Evolutionary conservation across 176 grass and related monocot genomes (phyloP).

Genomic region (Olyra latifolia): DNA sequence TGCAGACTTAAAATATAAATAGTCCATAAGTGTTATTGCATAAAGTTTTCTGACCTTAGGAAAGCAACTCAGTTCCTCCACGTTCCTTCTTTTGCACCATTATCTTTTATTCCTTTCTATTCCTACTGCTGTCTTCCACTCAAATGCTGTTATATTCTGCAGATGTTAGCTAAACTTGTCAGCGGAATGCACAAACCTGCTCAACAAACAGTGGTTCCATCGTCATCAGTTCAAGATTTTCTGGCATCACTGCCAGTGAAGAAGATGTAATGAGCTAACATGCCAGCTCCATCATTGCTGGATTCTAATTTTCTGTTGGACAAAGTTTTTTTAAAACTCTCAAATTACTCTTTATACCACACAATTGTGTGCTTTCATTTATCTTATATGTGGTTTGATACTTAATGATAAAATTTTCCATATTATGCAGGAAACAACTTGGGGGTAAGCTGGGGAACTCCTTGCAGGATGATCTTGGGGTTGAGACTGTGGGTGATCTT

Average conservation of each 20-base stretch:
- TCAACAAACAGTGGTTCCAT: conserved; percentile 89
- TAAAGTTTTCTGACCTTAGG: neutral
- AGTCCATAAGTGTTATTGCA: neutral
- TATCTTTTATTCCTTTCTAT: conserved; percentile 27
- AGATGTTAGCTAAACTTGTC: conserved; percentile 97
- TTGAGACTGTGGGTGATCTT: conserved; percentile 80
- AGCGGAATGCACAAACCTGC: conserved; percentile 97
- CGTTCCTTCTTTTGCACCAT: neutral
- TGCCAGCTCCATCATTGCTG: conserved; percentile 6
- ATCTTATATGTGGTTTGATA: conserved; percentile 6
- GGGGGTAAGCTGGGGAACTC: conserved; percentile 96
- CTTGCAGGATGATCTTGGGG: conserved; percentile 75
- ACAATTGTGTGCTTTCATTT: neutral
- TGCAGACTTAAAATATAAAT: neutral
- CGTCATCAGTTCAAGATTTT: conserved; percentile 74
- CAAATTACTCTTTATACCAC: neutral
- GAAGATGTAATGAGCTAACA: conserved; percentile 75
- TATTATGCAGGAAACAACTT: conserved; percentile 85
- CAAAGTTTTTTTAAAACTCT: neutral
- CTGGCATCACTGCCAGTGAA: conserved; percentile 81
- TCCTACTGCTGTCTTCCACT: conserved; percentile 13
- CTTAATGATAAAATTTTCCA: conserved; percentile 23
- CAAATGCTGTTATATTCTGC: conserved; percentile 35
- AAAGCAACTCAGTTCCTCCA: neutral
- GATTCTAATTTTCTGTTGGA: neutral